Evolutionary conservation across 2,329 filamentous ascomycete genomes (phyloP).

Genomic region (Zelopaecilomyces penicillatus): DNA sequence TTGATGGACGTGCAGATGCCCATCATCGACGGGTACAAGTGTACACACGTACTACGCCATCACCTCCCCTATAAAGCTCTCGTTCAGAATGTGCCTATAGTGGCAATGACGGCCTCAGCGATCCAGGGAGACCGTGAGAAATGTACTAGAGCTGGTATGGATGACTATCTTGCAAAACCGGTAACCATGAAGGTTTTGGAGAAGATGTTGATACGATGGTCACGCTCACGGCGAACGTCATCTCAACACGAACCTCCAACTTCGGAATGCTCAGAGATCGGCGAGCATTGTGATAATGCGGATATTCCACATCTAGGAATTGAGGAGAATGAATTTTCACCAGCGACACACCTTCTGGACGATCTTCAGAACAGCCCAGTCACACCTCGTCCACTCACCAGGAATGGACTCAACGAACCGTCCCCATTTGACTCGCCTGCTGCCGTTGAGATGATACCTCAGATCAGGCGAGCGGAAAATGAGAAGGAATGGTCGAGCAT

Average conservation of each 20-base stretch:
- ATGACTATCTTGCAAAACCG: slow-evolving; percentile 66
- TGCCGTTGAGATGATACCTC: slow-evolving; percentile 22
- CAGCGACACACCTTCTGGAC: slow-evolving; percentile 13
- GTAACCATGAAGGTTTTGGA: slow-evolving; percentile 61
- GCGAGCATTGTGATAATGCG: slow-evolving; percentile 34
- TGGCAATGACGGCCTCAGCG: slow-evolving; percentile 75
- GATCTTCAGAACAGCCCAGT: slow-evolving; percentile 24
- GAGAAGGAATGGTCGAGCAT: slow-evolving; percentile 34
- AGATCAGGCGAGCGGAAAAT: slow-evolving; percentile 26
- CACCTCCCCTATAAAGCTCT: slow-evolving; percentile 55
- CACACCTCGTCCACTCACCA: slow-evolving; percentile 33
- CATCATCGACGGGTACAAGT: slow-evolving; percentile 69
- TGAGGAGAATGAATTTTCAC: slow-evolving; percentile 16
- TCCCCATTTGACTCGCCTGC: slow-evolving; percentile 33
- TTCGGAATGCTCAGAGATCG: slow-evolving; percentile 39
- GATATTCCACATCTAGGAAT: slow-evolving; percentile 31
- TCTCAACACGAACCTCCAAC: slow-evolving; percentile 18
- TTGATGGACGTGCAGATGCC: slow-evolving; percentile 74
- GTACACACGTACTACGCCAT: slow-evolving; percentile 64
- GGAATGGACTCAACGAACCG: slow-evolving; percentile 29
- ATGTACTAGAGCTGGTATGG: slow-evolving; percentile 66
- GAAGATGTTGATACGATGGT: slow-evolving; percentile 65
- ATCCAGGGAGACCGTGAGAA: slow-evolving; percentile 72
- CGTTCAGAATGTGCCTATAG: slow-evolving; percentile 58
- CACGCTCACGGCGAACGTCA: slow-evolving; percentile 24